Evolutionary conservation across 2,329 filamentous ascomycete species (phyloP).

Genomic region (Colletotrichum sp.): DNA sequence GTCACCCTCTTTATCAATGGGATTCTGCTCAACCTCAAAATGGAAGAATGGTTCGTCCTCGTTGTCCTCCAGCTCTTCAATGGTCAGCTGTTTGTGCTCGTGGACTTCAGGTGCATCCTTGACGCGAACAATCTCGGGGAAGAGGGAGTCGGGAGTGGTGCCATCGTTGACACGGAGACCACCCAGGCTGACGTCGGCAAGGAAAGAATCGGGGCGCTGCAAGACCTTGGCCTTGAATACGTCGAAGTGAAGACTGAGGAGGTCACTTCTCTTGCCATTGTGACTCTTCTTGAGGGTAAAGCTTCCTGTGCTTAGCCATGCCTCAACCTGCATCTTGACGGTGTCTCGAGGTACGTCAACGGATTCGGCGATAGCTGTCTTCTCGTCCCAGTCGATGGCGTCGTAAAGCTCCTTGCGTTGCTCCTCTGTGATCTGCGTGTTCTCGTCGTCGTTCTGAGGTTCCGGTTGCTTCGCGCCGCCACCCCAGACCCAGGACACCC

Average conservation of each 20-base stretch:
- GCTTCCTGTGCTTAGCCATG: conserved; percentile 92
- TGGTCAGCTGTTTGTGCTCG: conserved; percentile 53
- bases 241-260: conserved; percentile 92
- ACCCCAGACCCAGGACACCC: conserved; percentile 87
- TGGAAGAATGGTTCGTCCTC: conserved; percentile 84
- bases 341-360: conserved; percentile 91
- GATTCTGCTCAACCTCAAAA: conserved; percentile 92
- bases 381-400: conserved; percentile 98
- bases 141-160: conserved; percentile 88
- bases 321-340: conserved; percentile 90
- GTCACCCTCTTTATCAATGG: conserved; percentile 90
- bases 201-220: conserved; percentile 87
- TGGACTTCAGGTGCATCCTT: conserved; percentile 76
- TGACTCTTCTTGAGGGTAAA: conserved; percentile 91
- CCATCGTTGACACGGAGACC: conserved; percentile 95
- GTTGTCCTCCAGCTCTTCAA: conserved; percentile 57
- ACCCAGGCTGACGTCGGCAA: conserved; percentile 88
- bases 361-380: conserved; percentile 83
- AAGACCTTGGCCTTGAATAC: conserved; percentile 90
- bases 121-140: conserved; percentile 93
- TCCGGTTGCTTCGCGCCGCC: conserved; percentile 69
- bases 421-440: conserved; percentile 90
- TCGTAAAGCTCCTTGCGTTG: conserved; percentile 96
- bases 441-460: conserved; percentile 68
- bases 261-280: conserved; percentile 77